These are phyloP conservation scores for Skeletonema menzelii DNA, from an alignment of 108 stramenopile genomes.

Conservation along the genomic window DNA sequence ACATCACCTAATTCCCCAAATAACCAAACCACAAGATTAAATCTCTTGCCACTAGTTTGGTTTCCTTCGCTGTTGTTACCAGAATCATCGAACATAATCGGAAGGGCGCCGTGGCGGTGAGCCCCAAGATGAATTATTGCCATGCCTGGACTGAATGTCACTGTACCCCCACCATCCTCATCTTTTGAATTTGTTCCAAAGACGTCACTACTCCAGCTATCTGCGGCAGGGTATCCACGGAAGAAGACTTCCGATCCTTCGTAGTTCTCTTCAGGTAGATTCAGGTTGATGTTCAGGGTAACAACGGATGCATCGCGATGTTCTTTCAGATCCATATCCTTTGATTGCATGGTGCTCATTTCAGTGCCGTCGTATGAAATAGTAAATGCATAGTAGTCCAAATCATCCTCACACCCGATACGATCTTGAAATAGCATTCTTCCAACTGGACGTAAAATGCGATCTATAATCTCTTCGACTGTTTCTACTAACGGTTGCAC, in stretches of 20 bases:
- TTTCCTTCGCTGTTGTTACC: neutral
- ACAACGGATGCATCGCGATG: slow-evolving; percentile 65
- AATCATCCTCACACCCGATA: slow-evolving; percentile 40
- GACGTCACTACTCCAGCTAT: slow-evolving; percentile 1
- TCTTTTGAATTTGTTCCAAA: neutral
- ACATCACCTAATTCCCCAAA: slow-evolving; percentile 50
- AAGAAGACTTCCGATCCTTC: slow-evolving; percentile 49
- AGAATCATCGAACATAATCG: slow-evolving; percentile 17
- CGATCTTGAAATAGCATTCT: slow-evolving; percentile 49
- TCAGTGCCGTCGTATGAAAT: slow-evolving; percentile 43
- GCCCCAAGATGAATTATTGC: slow-evolving; percentile 58
- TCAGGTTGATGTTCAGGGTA: slow-evolving; percentile 68
- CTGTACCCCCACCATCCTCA: slow-evolving; percentile 1
- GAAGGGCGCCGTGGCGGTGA: slow-evolving; percentile 47
- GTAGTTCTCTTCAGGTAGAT: slow-evolving; percentile 52
- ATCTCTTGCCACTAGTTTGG: slow-evolving; percentile 23
- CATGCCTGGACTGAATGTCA: slow-evolving; percentile 57
- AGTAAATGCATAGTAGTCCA: slow-evolving; percentile 57
- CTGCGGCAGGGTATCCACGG: slow-evolving; percentile 18
- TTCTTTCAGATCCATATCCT: slow-evolving; percentile 56
- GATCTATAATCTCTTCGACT: slow-evolving; percentile 34
- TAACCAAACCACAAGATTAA: slow-evolving; percentile 62
- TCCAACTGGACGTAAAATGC: slow-evolving; percentile 49
- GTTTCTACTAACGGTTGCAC: slow-evolving; percentile 13
- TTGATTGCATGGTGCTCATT: neutral